These are phyloP conservation scores for Claviceps paspali DNA, from an alignment of 2,329 filamentous ascomycete species.

Conservation along the genomic window DNA sequence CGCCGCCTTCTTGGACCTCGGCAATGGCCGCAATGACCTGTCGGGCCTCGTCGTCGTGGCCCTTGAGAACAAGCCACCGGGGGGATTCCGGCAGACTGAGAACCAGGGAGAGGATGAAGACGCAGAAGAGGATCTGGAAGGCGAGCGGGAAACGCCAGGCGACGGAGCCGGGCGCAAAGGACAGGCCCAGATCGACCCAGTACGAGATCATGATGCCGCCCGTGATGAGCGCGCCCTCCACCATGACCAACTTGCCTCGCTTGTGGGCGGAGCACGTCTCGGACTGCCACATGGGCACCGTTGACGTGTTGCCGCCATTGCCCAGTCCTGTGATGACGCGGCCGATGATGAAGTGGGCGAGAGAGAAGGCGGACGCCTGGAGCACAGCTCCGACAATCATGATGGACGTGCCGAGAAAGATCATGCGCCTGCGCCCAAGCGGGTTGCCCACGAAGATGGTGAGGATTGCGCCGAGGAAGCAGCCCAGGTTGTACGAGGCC, in stretches of 20 bases:
- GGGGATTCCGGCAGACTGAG: constrained; percentile 39
- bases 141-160: constrained; percentile 45
- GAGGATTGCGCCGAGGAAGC: constrained; percentile 48
- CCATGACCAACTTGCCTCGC: constrained; percentile 45
- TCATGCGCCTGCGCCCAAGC: constrained; percentile 42
- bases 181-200: constrained; percentile 45
- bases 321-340: constrained; percentile 44
- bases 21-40: constrained; percentile 37
- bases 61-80: constrained; percentile 30
- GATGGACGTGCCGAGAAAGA: constrained; percentile 43
- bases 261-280: constrained; percentile 42
- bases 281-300: constrained; percentile 44
- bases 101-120: constrained; percentile 39
- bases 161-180: constrained; percentile 27
- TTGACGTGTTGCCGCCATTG: constrained; percentile 41
- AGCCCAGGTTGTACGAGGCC: constrained; percentile 44
- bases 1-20: constrained; percentile 33
- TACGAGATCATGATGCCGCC: constrained; percentile 42
- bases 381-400: constrained; percentile 43
- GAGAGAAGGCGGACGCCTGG: constrained; percentile 38
- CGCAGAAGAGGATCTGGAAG: constrained; percentile 39
- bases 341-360: constrained; percentile 42
- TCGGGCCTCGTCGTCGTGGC: constrained; percentile 30
- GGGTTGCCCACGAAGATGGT: constrained; percentile 50
- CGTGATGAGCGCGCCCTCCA: constrained; percentile 43